Base-by-base conservation (phyloP, 805 yeast genomes). In the Blastobotrys muscicola region DNA sequence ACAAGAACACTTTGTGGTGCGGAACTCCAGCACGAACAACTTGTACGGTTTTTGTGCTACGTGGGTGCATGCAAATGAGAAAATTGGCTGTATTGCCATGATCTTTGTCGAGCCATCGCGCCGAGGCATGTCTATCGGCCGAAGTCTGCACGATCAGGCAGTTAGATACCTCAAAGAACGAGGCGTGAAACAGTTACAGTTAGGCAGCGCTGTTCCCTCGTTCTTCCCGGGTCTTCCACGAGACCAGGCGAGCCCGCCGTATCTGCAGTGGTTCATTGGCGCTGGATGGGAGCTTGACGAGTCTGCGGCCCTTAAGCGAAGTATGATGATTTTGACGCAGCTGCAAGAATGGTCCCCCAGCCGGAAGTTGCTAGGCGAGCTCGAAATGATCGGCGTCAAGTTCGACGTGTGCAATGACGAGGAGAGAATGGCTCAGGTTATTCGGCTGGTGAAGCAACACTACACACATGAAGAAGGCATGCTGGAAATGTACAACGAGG, bases 361-460 rank as follows among this genome's bases (percentile, higher is more conserved):
- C 2, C 68, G 71, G 45, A 74, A 74, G 50, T 67, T 76, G 5
- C 72, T 75, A 35, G 60, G 72, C 41, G 78, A 74, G 48, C 64
- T 77, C 48, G 74, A 72, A 63, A 72, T 75, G 44, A 74, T 75
- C 33, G 80, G 80, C 2, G 71, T 76, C 10, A 60, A 75, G 48
- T 76, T 77, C 57, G 79, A 75, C 51, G 65, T 76, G n/a, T 71
- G 78, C 51, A 64, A 60, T 46, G 50, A 55, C 30, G 50, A 55
- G 34, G 51, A 44, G 36, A 47, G 54, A 35, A 41, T 49, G 44
- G 38, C 60, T 3, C 69, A 70, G 48, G 58, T 75, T 35, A 55
- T 68, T 49, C 58, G 61, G n/a, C 55, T 74, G n/a, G 59, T 74
- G 4, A 53, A 59, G 30, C 50, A 58, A 12, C 43, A 56, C 32